A percentile compares a stretch with the other conserved stretches of the same genome.
phyloP scores from a whole-genome alignment of 2,329 filamentous ascomycete species.

The Didymella arachidicola region DNA sequence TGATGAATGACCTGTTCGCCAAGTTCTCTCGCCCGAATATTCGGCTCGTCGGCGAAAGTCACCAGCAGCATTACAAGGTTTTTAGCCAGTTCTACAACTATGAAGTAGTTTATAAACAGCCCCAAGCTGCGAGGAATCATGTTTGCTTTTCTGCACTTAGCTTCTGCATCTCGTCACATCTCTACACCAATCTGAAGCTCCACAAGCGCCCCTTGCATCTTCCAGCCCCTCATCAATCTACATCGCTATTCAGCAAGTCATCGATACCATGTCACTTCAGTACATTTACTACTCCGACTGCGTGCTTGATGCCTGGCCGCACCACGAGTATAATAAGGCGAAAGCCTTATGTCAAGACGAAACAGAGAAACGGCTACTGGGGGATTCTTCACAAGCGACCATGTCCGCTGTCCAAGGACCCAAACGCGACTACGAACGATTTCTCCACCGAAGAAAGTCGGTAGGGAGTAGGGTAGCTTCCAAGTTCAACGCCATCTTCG shows the following conservation, averaged over 20 bases:
- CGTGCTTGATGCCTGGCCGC: neutral
- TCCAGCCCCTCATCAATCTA: neutral
- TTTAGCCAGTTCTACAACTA: neutral
- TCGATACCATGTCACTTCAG: neutral
- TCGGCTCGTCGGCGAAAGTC: constrained; percentile 1
- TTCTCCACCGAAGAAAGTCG: neutral
- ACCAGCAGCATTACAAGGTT: neutral
- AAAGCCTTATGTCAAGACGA: neutral
- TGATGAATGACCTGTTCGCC: neutral
- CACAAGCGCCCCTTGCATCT: neutral
- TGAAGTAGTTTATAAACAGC: neutral
- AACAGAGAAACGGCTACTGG: neutral
- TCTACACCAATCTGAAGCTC: neutral
- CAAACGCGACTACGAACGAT: neutral
- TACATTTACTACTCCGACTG: neutral
- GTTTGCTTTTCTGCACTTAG: neutral
- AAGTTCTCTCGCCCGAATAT: neutral
- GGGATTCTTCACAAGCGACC: neutral
- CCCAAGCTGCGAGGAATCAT: neutral
- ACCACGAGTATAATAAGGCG: neutral
- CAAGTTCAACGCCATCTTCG: neutral
- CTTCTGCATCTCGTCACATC: neutral
- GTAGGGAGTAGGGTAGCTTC: neutral
- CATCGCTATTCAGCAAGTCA: neutral
- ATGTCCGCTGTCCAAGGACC: neutral